These are phyloP conservation scores for Ophiocordyceps australis DNA, from an alignment of 2,329 filamentous ascomycete genomes.

Conservation along the genomic window DNA sequence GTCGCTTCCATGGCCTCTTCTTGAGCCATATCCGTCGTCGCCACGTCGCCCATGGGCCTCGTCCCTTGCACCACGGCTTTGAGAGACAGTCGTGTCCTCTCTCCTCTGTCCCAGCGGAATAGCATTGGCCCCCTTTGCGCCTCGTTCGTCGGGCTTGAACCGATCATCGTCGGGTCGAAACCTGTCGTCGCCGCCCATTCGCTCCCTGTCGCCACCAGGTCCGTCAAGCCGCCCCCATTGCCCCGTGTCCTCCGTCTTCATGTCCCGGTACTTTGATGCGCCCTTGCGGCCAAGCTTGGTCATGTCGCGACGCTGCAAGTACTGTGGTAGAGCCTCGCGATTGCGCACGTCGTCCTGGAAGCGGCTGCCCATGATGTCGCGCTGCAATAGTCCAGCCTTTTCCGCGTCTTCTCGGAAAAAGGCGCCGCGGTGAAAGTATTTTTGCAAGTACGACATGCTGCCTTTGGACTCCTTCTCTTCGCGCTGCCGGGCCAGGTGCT, in stretches of 20 bases:
- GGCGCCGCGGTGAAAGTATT: slow-evolving; percentile 92
- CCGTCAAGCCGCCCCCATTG: slow-evolving; percentile 53
- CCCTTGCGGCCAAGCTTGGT: slow-evolving; percentile 88
- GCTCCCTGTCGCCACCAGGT: slow-evolving; percentile 12
- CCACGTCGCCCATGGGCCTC: too few relatives aligned
- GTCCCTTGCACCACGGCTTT: too few relatives aligned
- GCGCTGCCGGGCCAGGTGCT: slow-evolving; percentile 57
- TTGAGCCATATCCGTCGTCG: too few relatives aligned
- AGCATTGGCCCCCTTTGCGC: slow-evolving; percentile 48
- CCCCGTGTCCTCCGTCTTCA: slow-evolving; percentile 81
- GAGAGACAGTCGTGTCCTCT: too few relatives aligned
- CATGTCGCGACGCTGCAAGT: slow-evolving; percentile 85
- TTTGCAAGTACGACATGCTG: slow-evolving; percentile 81
- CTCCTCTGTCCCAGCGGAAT: slow-evolving; percentile 40
- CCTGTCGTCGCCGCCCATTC: slow-evolving; percentile 38
- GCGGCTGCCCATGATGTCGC: slow-evolving; percentile 71
- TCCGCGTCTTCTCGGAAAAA: slow-evolving; percentile 78
- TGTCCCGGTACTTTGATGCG: slow-evolving; percentile 73
- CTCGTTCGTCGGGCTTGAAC: slow-evolving; percentile 20
- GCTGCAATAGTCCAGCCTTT: slow-evolving; percentile 54
- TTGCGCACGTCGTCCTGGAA: slow-evolving; percentile 74
- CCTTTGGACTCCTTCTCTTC: slow-evolving; percentile 63
- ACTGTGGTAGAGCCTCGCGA: slow-evolving; percentile 70
- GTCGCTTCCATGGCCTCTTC: slow-evolving; percentile 8
- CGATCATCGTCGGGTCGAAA: slow-evolving; percentile 47